These are phyloP conservation scores for Solanum clarkiae DNA, from an alignment of 257 asterid genomes.

Conservation along the genomic window DNA sequence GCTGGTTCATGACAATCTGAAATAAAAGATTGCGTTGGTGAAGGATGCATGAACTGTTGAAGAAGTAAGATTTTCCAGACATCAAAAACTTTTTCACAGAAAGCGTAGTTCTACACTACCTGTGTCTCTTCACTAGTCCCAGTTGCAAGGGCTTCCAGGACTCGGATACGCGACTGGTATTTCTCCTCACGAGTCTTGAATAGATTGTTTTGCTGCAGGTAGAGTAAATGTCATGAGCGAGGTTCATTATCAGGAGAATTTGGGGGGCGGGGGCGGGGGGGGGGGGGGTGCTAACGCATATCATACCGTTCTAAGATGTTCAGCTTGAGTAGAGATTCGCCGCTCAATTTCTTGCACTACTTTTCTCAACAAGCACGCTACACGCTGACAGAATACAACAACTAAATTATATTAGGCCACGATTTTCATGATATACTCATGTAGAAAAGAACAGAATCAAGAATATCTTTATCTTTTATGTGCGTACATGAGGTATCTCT, in stretches of 20 bases:
- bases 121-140: constrained; percentile 70
- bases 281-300: neutral
- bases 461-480: neutral
- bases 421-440: neutral
- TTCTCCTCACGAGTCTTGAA: constrained; percentile 89
- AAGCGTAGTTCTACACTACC: constrained; percentile 19
- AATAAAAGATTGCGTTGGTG: neutral
- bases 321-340: constrained; percentile 83
- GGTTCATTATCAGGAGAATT: neutral
- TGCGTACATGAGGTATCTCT: constrained; percentile 79
- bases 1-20: constrained; percentile 64
- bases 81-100: neutral
- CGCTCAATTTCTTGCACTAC: constrained; percentile 94
- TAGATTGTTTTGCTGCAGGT: constrained; percentile 70
- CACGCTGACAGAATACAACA: constrained; percentile 42
- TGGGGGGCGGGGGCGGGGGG: too few relatives aligned
- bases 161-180: constrained; percentile 82
- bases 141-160: constrained; percentile 86
- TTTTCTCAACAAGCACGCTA: constrained; percentile 75
- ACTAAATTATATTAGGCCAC: neutral
- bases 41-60: neutral
- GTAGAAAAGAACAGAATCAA: neutral
- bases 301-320: constrained; percentile 65
- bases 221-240: neutral
- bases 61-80: neutral